Evolutionary conservation across 1,284 basidiomycete genomes (phyloP), one percentile per base, ranked within the genome.

Genomic region (Leccinum subrobustum): DNA sequence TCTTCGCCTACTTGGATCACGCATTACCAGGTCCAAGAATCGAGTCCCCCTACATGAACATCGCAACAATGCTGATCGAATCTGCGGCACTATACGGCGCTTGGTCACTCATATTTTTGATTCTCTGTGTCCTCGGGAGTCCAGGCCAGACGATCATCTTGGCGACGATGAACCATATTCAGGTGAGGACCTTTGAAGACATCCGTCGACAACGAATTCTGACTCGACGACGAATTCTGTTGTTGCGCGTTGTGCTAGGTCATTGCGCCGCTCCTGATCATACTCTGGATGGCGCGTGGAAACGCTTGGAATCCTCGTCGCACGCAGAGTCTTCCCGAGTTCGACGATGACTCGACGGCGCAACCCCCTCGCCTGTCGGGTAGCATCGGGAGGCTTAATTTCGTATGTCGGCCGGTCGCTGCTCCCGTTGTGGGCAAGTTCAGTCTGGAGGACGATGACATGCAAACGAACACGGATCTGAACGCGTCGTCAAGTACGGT

Each of bases 51-150:
- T 72, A 75, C 57, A 65, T 58, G 59, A 64, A 42, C 9, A 64
- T 72, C 12, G 67, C 58, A 4, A 61, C 67, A 0, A 58, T 71
- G 51, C 31, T 72, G 42, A 48, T 75, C 42, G 73, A 72, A 55
- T 75, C 71, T 3, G 71, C 71, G 1, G 64, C 71, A 3, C 55
- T 75, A 11, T 72, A 74, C 16, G 71, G 63, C 0, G 27, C 48
- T 23, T 75, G 73, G 66, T 75, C 70, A 0, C 37, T 73, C 50
- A 20, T 62, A 8, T 73, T 71, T 47, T 42, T 72, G 35, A 48
- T 75, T 23, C 59, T 73, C 1, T 75, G 65, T 52, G 39, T 65
- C 11, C 52, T 58, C 9, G 58, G 42, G 6, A 67, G 64, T 37
- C 63, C 70, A 1, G 67, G 63, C 14, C 72, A 73, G 57, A 64